These are phyloP conservation scores for Colletotrichum cereale DNA, from an alignment of 2,329 filamentous ascomycete species.

Conservation along the genomic window DNA sequence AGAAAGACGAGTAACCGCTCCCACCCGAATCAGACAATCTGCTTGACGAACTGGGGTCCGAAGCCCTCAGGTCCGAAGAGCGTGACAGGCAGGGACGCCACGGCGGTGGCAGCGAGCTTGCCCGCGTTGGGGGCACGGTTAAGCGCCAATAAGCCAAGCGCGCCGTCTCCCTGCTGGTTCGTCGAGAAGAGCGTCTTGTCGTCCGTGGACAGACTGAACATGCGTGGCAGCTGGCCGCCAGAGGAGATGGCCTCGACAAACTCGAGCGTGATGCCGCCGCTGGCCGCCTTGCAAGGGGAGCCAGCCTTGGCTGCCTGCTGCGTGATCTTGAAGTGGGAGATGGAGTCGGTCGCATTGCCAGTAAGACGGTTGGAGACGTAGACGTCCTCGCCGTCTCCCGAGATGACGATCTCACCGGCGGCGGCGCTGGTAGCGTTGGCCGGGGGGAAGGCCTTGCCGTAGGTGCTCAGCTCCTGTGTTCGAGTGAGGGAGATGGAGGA, in stretches of 20 bases:
- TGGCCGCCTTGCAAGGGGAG: slow-evolving; percentile 43
- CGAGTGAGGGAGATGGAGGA: slow-evolving; percentile 52
- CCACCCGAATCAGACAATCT: slow-evolving; percentile 41
- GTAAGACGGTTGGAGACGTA: slow-evolving; percentile 66
- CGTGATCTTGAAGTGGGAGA: slow-evolving; percentile 59
- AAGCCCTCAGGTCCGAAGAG: slow-evolving; percentile 47
- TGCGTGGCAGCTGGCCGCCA: slow-evolving; percentile 57
- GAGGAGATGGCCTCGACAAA: slow-evolving; percentile 51
- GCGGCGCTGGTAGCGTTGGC: slow-evolving; percentile 54
- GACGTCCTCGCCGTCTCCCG: slow-evolving; percentile 56
- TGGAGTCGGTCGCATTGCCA: slow-evolving; percentile 59
- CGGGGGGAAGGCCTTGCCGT: slow-evolving; percentile 49
- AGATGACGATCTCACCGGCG: slow-evolving; percentile 60
- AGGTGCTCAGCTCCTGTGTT: slow-evolving; percentile 54
- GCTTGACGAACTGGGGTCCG: slow-evolving; percentile 51
- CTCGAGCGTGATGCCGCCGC: slow-evolving; percentile 48
- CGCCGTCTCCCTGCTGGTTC: slow-evolving; percentile 59
- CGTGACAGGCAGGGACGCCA: slow-evolving; percentile 44
- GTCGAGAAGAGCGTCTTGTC: slow-evolving; percentile 57
- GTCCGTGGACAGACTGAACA: slow-evolving; percentile 57
- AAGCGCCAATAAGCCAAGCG: slow-evolving; percentile 50
- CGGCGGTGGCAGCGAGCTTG: slow-evolving; percentile 46
- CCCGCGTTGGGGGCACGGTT: slow-evolving; percentile 43
- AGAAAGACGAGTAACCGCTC: not conserved
- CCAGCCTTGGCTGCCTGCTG: slow-evolving; percentile 40